These are phyloP conservation scores for Solanum habrochaites DNA, from an alignment of 257 asterid species.

Conservation along the genomic window DNA sequence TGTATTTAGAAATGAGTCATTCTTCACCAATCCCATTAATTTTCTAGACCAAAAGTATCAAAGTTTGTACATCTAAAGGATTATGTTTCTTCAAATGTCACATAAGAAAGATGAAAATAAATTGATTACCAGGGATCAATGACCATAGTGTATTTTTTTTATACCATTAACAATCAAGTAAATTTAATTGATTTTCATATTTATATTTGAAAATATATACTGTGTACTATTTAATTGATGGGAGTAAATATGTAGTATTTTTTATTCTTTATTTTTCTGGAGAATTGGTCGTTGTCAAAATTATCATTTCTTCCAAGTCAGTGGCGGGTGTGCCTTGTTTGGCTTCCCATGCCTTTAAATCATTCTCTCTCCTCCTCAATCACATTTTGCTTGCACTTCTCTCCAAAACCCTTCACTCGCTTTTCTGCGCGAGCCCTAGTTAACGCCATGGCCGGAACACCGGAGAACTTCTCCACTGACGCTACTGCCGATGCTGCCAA, in stretches of 20 bases:
- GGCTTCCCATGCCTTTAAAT: neutral
- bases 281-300: neutral
- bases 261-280: neutral
- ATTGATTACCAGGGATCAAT: neutral
- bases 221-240: neutral
- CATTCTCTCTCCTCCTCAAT: neutral
- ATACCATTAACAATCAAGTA: neutral
- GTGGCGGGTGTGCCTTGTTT: neutral
- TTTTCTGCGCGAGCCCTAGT: neutral
- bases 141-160: neutral
- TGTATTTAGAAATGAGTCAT: neutral
- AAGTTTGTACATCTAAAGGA: neutral
- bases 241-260: neutral
- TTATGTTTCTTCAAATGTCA: neutral
- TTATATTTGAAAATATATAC: neutral
- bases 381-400: conserved; percentile 9
- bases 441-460: conserved; percentile 51
- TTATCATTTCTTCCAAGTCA: neutral
- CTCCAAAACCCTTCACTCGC: conserved; percentile 3
- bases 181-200: neutral
- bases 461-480: conserved; percentile 38
- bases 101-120: neutral
- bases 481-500: neutral
- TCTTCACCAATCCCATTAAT: neutral
- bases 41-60: neutral